phyloP scores from a whole-genome alignment of 352 stramenopile species.

The Phytophthora fragariae region DNA sequence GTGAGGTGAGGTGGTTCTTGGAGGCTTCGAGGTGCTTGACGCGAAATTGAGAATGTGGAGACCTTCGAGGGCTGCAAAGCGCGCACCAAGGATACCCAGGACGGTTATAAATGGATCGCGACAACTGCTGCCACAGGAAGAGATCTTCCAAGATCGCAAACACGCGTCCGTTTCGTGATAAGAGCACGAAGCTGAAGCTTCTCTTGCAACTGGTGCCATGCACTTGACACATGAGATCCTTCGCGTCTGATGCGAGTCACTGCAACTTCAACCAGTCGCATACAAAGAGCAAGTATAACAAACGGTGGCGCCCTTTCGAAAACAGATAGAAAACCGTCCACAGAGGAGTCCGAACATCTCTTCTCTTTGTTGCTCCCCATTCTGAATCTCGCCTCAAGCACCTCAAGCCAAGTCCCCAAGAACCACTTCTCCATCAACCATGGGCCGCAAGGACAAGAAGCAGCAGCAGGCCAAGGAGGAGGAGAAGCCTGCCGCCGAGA shows the following conservation, averaged over 20 bases:
- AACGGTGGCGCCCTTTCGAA: background rate
- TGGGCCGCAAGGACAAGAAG: slow-evolving; percentile 46
- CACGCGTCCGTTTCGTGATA: background rate
- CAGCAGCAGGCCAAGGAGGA: slow-evolving; percentile 29
- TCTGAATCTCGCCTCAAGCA: slow-evolving; percentile 19
- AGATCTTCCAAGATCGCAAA: background rate
- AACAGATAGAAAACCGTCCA: background rate
- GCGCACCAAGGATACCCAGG: background rate
- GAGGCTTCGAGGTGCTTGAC: slow-evolving; percentile 17
- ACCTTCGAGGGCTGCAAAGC: background rate
- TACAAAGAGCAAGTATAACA: background rate
- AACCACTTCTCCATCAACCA: slow-evolving; percentile 16
- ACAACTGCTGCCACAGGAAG: background rate
- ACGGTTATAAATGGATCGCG: background rate
- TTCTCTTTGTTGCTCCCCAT: background rate
- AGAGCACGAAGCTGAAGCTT: background rate
- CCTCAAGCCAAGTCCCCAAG: slow-evolving; percentile 16
- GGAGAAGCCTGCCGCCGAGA: slow-evolving; percentile 25
- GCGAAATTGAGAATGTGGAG: slow-evolving; percentile 20
- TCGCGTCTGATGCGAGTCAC: background rate
- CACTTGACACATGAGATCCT: background rate
- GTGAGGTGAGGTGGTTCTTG: slow-evolving; percentile 5
- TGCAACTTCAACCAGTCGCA: background rate
- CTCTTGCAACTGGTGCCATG: background rate
- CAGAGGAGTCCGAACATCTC: background rate